phyloP scores from a whole-genome alignment of 257 asterid species.

The Forsythia suspensa region DNA sequence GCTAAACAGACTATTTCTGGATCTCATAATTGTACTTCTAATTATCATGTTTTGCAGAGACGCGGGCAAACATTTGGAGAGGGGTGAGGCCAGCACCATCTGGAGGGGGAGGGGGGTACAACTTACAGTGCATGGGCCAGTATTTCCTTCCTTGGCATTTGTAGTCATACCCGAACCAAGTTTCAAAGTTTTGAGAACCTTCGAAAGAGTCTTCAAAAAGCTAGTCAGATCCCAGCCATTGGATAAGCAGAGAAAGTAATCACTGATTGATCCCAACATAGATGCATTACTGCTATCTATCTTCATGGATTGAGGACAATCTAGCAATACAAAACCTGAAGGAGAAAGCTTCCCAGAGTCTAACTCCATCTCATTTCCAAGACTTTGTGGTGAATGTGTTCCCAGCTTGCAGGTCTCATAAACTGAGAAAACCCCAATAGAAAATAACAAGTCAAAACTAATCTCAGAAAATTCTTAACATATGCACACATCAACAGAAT shows the following conservation, averaged over 20 bases:
- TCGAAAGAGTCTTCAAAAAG: constrained; percentile 88
- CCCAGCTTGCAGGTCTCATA: constrained; percentile 98
- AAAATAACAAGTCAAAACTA: neutral
- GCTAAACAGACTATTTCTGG: neutral
- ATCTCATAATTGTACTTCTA: neutral
- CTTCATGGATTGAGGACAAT: constrained; percentile 98
- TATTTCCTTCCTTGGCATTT: constrained; percentile 84
- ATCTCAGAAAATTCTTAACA: constrained; percentile 9
- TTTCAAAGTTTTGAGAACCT: constrained; percentile 79
- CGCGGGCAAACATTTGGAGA: neutral
- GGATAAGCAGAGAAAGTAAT: constrained; percentile 90
- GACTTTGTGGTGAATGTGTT: constrained; percentile 81
- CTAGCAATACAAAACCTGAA: constrained; percentile 89
- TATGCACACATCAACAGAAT: neutral
- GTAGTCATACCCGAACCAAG: constrained; percentile 63
- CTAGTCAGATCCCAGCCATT: constrained; percentile 99
- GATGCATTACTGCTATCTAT: constrained; percentile 93
- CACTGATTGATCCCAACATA: constrained; percentile 96
- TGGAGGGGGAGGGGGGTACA: neutral
- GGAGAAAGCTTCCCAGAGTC: constrained; percentile 75
- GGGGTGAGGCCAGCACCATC: neutral
- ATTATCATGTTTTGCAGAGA: neutral
- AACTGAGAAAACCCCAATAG: constrained; percentile 41
- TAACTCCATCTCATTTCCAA: constrained; percentile 87
- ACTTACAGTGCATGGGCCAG: constrained; percentile 88